These are phyloP conservation scores for Pelagophyceae sp. DNA, from an alignment of 352 stramenopile genomes.

Conservation along the genomic window DNA sequence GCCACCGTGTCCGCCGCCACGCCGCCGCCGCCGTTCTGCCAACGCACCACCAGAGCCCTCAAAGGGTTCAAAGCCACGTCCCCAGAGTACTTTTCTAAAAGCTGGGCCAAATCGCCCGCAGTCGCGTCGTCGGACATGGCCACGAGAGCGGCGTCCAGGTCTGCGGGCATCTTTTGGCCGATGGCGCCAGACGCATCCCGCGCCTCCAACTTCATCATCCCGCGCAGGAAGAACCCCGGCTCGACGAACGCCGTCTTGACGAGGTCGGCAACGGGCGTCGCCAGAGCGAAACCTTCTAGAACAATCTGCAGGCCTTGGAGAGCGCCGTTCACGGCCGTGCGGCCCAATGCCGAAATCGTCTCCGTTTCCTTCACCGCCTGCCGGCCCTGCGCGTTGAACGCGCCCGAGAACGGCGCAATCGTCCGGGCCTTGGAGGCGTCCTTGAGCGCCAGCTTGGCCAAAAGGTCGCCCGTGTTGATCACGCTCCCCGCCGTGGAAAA, in stretches of 20 bases:
- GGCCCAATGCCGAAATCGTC: neutral
- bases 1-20: slow-evolving; percentile 12
- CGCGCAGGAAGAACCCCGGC: neutral
- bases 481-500: slow-evolving; percentile 91
- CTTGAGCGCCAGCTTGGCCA: slow-evolving; percentile 94
- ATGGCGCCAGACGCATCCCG: neutral
- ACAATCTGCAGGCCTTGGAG: neutral
- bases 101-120: neutral
- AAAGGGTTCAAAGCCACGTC: neutral
- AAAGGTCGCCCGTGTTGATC: slow-evolving; percentile 90
- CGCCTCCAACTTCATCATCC: neutral
- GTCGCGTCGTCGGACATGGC: neutral
- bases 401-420: slow-evolving; percentile 59
- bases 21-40: neutral
- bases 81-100: neutral
- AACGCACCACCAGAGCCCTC: neutral
- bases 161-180: slow-evolving; percentile 19
- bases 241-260: neutral
- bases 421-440: slow-evolving; percentile 97
- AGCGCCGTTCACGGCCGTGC: neutral
- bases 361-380: neutral
- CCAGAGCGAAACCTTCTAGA: slow-evolving; percentile 16
- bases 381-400: slow-evolving; percentile 24
- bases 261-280: neutral
- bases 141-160: slow-evolving; percentile 6